Conservation (phyloP, 495 filamentous ascomycete genomes). For the Recurvomyces mirabilis region DNA sequence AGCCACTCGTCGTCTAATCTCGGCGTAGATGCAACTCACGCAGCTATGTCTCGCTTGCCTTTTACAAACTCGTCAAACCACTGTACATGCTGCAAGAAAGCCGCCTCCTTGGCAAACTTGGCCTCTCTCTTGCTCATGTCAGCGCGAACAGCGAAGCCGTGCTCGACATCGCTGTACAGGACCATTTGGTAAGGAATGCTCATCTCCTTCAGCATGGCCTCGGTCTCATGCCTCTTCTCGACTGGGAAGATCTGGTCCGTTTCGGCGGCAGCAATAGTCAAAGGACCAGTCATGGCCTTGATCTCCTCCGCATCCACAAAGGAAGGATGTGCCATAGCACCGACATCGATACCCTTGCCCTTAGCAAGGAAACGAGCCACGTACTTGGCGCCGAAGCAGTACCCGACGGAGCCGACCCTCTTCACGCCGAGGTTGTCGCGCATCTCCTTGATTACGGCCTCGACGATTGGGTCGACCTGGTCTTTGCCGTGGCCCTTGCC, state of each 20-base stretch:
- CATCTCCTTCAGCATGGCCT: conserved; percentile 49
- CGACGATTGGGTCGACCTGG: conserved; percentile 54
- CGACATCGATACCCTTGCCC: conserved; percentile 44
- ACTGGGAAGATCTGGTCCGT: conserved; percentile 68
- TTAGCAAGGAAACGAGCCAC: conserved; percentile 36
- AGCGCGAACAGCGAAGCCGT: conserved; percentile 69
- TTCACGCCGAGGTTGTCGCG: conserved; percentile 46
- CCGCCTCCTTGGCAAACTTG: conserved; percentile 77
- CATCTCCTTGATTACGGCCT: conserved; percentile 47
- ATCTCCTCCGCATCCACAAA: conserved; percentile 71
- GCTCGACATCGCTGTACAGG: conserved; percentile 60
- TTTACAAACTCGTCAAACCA: conserved; percentile 64
- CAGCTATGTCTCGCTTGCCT: conserved; percentile 16
- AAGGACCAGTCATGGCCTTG: conserved; percentile 53
- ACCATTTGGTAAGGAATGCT: conserved; percentile 69
- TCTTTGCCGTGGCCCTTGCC: conserved; percentile 42
- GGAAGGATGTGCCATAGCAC: conserved; percentile 65
- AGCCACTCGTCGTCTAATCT: too few species aligned
- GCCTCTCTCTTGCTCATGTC: conserved; percentile 48
- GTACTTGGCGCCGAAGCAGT: conserved; percentile 66
- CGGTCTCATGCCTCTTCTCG: conserved; percentile 55
- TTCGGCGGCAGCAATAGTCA: conserved; percentile 70
- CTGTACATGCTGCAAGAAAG: conserved; percentile 64
- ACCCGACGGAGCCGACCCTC: conserved; percentile 61
- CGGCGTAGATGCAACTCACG: too few species aligned